A percentile compares a stretch with the other conserved stretches of the same genome.
Evolutionary conservation across 192 early-diverging fungal genomes (phyloP).

Genomic region (Radiomyces spectabilis): DNA sequence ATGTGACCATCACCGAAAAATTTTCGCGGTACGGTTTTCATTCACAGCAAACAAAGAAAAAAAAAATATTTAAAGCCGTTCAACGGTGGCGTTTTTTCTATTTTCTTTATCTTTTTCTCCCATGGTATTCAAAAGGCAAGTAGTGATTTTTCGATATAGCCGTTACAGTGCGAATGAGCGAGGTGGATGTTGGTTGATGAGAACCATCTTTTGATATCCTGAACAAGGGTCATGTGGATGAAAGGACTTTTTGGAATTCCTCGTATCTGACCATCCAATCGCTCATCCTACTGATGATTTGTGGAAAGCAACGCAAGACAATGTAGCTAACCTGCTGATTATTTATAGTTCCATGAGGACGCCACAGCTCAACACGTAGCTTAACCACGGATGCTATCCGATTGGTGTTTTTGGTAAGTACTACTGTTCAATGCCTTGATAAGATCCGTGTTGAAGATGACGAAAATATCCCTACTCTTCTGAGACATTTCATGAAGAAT

Average conservation of each 20-base stretch:
- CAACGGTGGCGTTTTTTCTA: no score
- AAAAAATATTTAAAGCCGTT: no score
- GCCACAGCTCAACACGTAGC: no score
- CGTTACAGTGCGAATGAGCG: not conserved
- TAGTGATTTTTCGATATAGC: no score
- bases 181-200: not conserved
- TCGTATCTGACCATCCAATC: slow-evolving; percentile 4
- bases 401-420: not conserved
- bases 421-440: no score
- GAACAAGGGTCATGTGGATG: not conserved
- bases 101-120: not conserved
- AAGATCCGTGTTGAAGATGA: not conserved
- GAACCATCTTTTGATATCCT: slow-evolving; percentile 1
- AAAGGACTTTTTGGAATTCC: slow-evolving; percentile 3
- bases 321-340: not conserved
- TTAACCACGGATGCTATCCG: no score
- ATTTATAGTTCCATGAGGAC: no score
- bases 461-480: no score
- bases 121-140: not conserved
- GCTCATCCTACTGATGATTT: not conserved
- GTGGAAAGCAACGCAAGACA: not conserved
- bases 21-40: no score
- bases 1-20: no score
- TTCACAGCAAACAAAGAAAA: no score
- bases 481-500: no score